phyloP scores from a whole-genome alignment of 768 basidiomycete genomes.

The Clathrus columnatus region DNA sequence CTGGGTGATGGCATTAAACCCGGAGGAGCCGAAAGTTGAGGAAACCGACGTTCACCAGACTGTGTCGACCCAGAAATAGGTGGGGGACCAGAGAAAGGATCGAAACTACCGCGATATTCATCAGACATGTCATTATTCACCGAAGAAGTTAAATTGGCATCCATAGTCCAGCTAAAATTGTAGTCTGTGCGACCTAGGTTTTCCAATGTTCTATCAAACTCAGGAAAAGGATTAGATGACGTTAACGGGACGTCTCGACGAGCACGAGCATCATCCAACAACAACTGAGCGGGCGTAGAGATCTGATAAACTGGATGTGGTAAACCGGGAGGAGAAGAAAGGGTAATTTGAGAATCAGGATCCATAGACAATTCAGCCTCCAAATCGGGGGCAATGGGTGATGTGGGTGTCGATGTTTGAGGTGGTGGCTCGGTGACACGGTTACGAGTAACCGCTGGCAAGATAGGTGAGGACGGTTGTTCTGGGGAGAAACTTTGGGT shows the following conservation, averaged over 20 bases:
- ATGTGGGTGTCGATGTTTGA: constrained; percentile 38
- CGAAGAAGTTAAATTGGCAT: constrained; percentile 56
- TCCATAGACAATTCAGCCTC: constrained; percentile 35
- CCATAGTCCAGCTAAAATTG: constrained; percentile 64
- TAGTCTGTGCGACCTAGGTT: constrained; percentile 65
- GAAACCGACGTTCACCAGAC: background rate
- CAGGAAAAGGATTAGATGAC: constrained; percentile 66
- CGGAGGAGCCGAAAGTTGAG: constrained; percentile 41
- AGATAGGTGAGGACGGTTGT: constrained; percentile 6
- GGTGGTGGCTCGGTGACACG: constrained; percentile 18
- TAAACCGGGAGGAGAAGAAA: constrained; percentile 37
- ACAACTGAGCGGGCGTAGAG: constrained; percentile 74
- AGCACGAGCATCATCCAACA: constrained; percentile 76
- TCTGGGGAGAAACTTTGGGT: constrained; percentile 27
- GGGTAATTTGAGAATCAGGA: constrained; percentile 31
- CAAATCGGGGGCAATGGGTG: constrained; percentile 42
- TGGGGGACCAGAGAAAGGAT: constrained; percentile 1
- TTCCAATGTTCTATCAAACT: constrained; percentile 78
- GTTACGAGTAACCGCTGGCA: constrained; percentile 3
- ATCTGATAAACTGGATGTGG: constrained; percentile 60
- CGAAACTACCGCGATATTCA: constrained; percentile 6
- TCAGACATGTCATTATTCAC: background rate
- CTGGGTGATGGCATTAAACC: constrained; percentile 29
- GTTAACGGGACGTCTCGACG: constrained; percentile 45
- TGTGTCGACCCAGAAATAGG: background rate